These are phyloP conservation scores for Ochromonas danica DNA, from an alignment of 108 stramenopile genomes.

Conservation along the genomic window DNA sequence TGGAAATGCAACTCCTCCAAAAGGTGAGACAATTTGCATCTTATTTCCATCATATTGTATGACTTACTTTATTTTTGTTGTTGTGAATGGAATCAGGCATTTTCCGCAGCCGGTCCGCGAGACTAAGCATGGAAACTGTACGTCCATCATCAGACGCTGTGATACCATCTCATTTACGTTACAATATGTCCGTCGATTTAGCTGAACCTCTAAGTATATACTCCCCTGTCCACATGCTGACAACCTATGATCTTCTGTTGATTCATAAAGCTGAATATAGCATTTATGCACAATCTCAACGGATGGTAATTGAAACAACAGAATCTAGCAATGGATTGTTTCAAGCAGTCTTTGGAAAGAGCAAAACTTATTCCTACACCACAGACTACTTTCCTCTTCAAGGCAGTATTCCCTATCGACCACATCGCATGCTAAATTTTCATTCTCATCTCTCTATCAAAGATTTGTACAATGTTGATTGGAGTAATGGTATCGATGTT, in stretches of 20 bases:
- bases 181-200: not conserved
- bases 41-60: too few species aligned
- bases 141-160: not conserved
- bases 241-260: not conserved
- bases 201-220: not conserved
- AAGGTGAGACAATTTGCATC: too few species aligned
- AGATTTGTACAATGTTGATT: not conserved
- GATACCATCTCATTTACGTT: not conserved
- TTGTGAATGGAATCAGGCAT: too few species aligned
- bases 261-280: not conserved
- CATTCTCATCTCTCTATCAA: not conserved
- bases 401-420: not conserved
- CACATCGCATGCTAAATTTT: not conserved
- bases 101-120: too few species aligned
- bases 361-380: not conserved
- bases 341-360: not conserved
- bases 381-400: not conserved
- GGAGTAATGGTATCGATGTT: slow-evolving; percentile 19
- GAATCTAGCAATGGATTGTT: not conserved
- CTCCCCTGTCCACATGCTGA: not conserved
- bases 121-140: too few species aligned
- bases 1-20: too few species aligned
- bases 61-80: too few species aligned
- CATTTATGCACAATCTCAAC: not conserved
- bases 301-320: not conserved